These are phyloP conservation scores for Emmonsia crescens DNA, from an alignment of 2,329 filamentous ascomycete genomes.

Conservation along the genomic window DNA sequence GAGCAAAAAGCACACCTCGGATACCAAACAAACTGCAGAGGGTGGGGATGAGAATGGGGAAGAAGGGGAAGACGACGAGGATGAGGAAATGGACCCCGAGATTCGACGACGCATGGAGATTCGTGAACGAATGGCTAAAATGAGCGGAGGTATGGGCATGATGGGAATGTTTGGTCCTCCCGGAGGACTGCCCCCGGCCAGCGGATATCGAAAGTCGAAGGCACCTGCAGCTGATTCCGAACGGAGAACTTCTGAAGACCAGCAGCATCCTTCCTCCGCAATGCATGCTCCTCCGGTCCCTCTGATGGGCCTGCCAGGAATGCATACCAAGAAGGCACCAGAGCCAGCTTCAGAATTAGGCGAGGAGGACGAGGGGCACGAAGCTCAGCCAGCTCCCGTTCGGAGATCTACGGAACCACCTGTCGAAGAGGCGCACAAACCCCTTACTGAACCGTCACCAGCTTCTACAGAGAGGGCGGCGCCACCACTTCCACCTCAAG, in stretches of 20 bases:
- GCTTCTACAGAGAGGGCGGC: constrained; percentile 30
- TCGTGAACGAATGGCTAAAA: constrained; percentile 91
- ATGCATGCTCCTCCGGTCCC: constrained; percentile 37
- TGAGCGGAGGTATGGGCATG: constrained; percentile 97
- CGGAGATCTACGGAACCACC: constrained; percentile 4
- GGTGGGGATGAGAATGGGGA: constrained; percentile 38
- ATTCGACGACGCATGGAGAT: constrained; percentile 75
- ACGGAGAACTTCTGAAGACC: constrained; percentile 21
- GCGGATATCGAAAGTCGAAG: constrained; percentile 35
- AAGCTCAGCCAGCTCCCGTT: constrained; percentile 30
- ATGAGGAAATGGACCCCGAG: constrained; percentile 71
- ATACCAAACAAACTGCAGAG: constrained; percentile 25
- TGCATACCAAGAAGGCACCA: constrained; percentile 47
- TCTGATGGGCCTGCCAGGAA: constrained; percentile 52
- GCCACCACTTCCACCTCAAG: constrained; percentile 40
- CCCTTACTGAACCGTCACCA: constrained; percentile 22
- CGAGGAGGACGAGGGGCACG: constrained; percentile 46
- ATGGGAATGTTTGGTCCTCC: constrained; percentile 74
- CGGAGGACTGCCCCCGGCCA: constrained; percentile 39
- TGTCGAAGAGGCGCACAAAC: constrained; percentile 30
- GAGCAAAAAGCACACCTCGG: constrained; percentile 4
- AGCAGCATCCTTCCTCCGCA: constrained; percentile 19
- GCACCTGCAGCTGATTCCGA: constrained; percentile 26
- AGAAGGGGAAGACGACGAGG: constrained; percentile 40
- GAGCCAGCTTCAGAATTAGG: constrained; percentile 36